Evolutionary conservation across 345 rosid species (phyloP), one percentile per base, ranked within the genome.

Genomic region (Hevea brasiliensis): DNA sequence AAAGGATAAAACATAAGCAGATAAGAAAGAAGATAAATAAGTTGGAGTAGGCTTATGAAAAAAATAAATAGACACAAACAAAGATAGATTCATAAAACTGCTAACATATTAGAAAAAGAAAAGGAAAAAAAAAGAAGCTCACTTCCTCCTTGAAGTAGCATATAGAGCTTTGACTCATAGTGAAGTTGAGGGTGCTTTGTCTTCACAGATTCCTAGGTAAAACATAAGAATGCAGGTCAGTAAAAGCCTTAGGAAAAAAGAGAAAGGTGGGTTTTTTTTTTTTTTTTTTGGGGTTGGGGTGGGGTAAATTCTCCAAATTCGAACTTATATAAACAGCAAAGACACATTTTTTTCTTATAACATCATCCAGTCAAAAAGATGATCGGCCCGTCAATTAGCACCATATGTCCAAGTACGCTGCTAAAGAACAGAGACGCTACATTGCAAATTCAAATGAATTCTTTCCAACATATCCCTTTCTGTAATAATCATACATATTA

Each of bases 121-220:
- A 17, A 12, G 21, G 24, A 37, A 26, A 61, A 20, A 26, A 20
- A 11, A 29, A 81, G 80, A 72, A 61, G 75, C 89, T 83, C 77
- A 89, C 97, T 89, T 83, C 94, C 94, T 82, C 97, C 97, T 87
- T 88, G 92, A 74, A 91, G 87, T 81, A 89, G 92, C 92, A 89
- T 82, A 73, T 91, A 91, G 67, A 91, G 79, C 80, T 91, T 89
- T 0, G 94, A 91, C 76, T 91, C 97, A 70, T 91, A 91, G 48
- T 89, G 92, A 76, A 91, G 97, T 72, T 91, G 97, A 6, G 97
- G 97, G 74, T 91, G 94, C 87, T 85, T 91, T 59, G 97, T 88
- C 84, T 88, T 89, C 59, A 84, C 91, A 81, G 88, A 76, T 83
- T 91, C 97, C 97, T 91, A 51, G 74, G 18, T 17, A 35, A 32